Percentiles rank a stretch among this genome's conserved stretches.
These are phyloP conservation scores for Mycosarcoma mackinlayi DNA, from an alignment of 1,284 basidiomycete species.

Conservation along the genomic window DNA sequence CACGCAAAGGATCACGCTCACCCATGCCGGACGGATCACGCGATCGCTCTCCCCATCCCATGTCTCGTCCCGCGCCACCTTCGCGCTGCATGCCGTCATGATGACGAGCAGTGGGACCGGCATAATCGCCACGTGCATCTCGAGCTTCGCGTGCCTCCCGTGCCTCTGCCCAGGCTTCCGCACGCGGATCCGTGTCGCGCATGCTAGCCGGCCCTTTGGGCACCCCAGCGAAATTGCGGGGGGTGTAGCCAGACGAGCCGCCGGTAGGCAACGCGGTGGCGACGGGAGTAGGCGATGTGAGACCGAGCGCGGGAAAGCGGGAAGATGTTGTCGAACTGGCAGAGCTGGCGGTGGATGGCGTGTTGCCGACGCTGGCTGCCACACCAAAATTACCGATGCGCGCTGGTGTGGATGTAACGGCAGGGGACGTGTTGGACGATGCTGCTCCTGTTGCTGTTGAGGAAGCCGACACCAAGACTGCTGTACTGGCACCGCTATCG, in stretches of 20 bases:
- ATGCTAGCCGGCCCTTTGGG: constrained; percentile 57
- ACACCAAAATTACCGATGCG: constrained; percentile 14
- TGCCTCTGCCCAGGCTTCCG: constrained; percentile 33
- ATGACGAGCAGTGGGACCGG: not conserved
- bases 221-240: constrained; percentile 46
- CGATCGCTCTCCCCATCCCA: constrained; percentile 35
- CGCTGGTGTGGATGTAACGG: constrained; percentile 22
- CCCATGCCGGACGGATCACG: constrained; percentile 6
- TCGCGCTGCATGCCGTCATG: constrained; percentile 6
- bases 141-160: constrained; percentile 31
- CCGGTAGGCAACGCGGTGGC: constrained; percentile 14
- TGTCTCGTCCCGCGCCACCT: constrained; percentile 11
- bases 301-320: constrained; percentile 10
- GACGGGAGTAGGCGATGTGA: constrained; percentile 27
- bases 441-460: not conserved
- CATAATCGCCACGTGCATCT: constrained; percentile 18
- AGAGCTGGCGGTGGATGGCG: constrained; percentile 31
- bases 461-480: not conserved
- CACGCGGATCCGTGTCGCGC: constrained; percentile 41
- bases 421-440: not conserved
- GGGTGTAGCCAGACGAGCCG: constrained; percentile 9
- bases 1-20: constrained; percentile 9
- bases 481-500: not conserved
- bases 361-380: constrained; percentile 18
- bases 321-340: constrained; percentile 12